These are phyloP conservation scores for Rhynchospora pubera DNA, from an alignment of 176 grass and related monocot species.

Conservation along the genomic window DNA sequence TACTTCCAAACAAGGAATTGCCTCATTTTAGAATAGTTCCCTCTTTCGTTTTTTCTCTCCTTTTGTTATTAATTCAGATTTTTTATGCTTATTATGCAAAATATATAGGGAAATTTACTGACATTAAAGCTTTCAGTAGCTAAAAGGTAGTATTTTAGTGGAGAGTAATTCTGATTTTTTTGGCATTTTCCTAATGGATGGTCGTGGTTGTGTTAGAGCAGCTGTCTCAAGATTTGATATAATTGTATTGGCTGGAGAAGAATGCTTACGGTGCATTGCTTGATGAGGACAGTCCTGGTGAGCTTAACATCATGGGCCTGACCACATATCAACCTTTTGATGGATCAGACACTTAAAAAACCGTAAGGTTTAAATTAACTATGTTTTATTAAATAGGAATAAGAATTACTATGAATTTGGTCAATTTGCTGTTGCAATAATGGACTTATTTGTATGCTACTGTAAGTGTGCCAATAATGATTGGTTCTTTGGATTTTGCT, in stretches of 20 bases:
- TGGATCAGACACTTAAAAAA: constrained; percentile 80
- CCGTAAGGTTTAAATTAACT: constrained; percentile 37
- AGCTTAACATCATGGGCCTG: constrained; percentile 67
- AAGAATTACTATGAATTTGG: neutral
- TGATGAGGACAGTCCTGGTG: constrained; percentile 7
- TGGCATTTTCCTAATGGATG: constrained; percentile 8
- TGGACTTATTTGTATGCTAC: neutral
- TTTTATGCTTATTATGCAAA: neutral
- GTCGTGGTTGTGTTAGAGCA: constrained; percentile 18
- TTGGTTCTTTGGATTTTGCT: constrained; percentile 6
- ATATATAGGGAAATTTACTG: neutral
- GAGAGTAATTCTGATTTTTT: neutral
- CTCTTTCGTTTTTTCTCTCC: neutral
- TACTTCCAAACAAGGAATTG: neutral
- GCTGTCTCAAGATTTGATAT: constrained; percentile 86
- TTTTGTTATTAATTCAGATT: neutral
- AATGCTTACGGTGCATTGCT: constrained; percentile 37
- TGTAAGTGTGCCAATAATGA: constrained; percentile 9
- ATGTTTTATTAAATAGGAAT: neutral
- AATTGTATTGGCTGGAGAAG: constrained; percentile 51
- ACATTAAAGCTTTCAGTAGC: neutral
- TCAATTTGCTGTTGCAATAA: neutral
- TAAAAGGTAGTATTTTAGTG: neutral
- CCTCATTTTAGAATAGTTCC: neutral
- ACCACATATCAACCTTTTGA: constrained; percentile 75